Percentiles rank a stretch among this genome's conserved stretches.
Evolutionary conservation across 2,329 filamentous ascomycete genomes (phyloP).

Genomic region (Beauveria sp.): DNA sequence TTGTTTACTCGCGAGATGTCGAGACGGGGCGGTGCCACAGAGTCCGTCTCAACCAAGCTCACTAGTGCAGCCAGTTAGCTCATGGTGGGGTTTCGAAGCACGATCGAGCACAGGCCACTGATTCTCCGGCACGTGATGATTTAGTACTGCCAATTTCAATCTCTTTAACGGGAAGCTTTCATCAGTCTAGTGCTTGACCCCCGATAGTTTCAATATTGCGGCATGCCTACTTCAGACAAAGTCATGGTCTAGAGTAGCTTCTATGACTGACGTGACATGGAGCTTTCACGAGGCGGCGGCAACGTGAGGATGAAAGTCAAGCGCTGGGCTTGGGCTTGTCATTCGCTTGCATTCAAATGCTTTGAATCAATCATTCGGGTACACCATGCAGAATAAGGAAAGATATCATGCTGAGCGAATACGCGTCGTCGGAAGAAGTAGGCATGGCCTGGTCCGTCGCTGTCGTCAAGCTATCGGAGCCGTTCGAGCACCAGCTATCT

Average conservation of each 20-base stretch:
- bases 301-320: background rate
- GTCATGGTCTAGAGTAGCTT: too few relatives aligned
- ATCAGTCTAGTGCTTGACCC: too few relatives aligned
- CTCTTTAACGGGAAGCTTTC: background rate
- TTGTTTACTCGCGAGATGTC: background rate
- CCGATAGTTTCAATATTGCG: too few relatives aligned
- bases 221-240: too few relatives aligned
- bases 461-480: background rate
- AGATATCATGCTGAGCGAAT: background rate
- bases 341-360: background rate
- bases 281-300: background rate
- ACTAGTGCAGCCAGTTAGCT: background rate
- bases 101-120: conserved; percentile 9
- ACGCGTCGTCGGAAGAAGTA: background rate
- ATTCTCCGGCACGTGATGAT: background rate
- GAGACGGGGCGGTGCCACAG: background rate
- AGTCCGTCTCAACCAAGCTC: background rate
- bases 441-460: background rate
- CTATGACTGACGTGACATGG: background rate
- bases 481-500: background rate
- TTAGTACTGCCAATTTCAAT: background rate
- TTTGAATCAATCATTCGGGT: background rate
- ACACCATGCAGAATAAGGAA: too few relatives aligned
- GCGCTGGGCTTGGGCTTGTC: background rate
- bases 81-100: conserved; percentile 7